These are phyloP conservation scores for Boletus sp. DNA, from an alignment of 768 basidiomycete species.

Conservation along the genomic window DNA sequence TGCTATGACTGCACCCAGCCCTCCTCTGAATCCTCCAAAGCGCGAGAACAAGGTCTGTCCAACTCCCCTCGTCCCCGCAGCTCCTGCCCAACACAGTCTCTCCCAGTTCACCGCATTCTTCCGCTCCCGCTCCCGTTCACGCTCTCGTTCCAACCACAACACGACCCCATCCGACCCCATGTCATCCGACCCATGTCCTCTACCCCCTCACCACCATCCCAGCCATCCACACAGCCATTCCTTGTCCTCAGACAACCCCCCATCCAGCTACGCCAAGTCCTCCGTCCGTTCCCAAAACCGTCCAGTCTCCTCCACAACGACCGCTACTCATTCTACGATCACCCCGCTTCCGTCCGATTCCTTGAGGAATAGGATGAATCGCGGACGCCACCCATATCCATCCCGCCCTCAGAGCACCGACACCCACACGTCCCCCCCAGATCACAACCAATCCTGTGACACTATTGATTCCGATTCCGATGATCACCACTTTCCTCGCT, in stretches of 20 bases:
- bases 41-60: constrained; percentile 46
- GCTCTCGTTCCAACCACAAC: constrained; percentile 30
- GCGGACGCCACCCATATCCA: constrained; percentile 17
- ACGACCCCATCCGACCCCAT: constrained; percentile 5
- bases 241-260: constrained; percentile 2
- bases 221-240: constrained; percentile 14
- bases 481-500: constrained; percentile 22
- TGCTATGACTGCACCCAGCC: background rate
- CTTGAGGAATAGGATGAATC: constrained; percentile 16
- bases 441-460: constrained; percentile 13
- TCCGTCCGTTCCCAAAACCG: constrained; percentile 49
- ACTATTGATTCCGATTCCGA: constrained; percentile 14
- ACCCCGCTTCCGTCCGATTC: constrained; percentile 52
- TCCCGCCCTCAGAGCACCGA: constrained; percentile 13
- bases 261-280: constrained; percentile 36
- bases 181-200: background rate
- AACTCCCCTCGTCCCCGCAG: background rate
- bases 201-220: constrained; percentile 2
- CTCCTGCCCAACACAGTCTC: background rate
- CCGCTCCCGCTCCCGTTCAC: constrained; percentile 53
- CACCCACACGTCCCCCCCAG: constrained; percentile 5
- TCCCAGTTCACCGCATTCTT: constrained; percentile 58
- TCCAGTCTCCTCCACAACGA: constrained; percentile 64
- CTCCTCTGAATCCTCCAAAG: constrained; percentile 17
- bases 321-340: constrained; percentile 58